phyloP scores from a whole-genome alignment of 2,329 filamentous ascomycete species.

The Rutstroemia sp. region DNA sequence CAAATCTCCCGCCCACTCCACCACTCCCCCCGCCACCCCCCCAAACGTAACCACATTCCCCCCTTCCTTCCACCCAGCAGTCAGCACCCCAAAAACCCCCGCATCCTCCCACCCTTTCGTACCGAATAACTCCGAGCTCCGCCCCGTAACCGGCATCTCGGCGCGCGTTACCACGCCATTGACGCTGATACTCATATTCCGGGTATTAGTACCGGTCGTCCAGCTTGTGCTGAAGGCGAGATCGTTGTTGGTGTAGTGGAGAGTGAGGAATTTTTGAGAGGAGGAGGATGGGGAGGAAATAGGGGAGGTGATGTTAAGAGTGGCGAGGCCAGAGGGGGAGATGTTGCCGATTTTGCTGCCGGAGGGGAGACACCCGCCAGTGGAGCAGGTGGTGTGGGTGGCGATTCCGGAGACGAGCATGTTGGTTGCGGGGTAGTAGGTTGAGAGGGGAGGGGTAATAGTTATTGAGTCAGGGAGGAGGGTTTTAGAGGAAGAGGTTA shows the following conservation, averaged over 20 bases:
- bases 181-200: slow-evolving; percentile 22
- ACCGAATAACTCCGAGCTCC: slow-evolving; percentile 21
- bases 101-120: slow-evolving; percentile 21
- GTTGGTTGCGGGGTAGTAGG: slow-evolving; percentile 42
- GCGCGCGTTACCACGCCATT: slow-evolving; percentile 19
- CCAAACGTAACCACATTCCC: slow-evolving; percentile 27
- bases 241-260: slow-evolving; percentile 24
- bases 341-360: slow-evolving; percentile 20
- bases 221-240: slow-evolving; percentile 19
- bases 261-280: slow-evolving; percentile 10
- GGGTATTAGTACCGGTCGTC: slow-evolving; percentile 20
- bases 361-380: slow-evolving; percentile 17
- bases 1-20: slow-evolving; percentile 30
- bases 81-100: slow-evolving; percentile 19
- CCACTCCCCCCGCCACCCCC: slow-evolving; percentile 27
- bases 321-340: slow-evolving; percentile 12
- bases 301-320: slow-evolving; percentile 10
- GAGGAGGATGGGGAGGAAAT: neutral
- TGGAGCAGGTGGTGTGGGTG: slow-evolving; percentile 12
- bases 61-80: slow-evolving; percentile 16
- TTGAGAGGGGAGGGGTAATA: slow-evolving; percentile 11
- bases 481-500: slow-evolving; percentile 11
- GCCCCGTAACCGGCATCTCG: slow-evolving; percentile 21
- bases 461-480: slow-evolving; percentile 5
- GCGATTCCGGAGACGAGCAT: slow-evolving; percentile 45